These are phyloP conservation scores for Alternaria rosae DNA, from an alignment of 2,329 filamentous ascomycete genomes.

Conservation along the genomic window DNA sequence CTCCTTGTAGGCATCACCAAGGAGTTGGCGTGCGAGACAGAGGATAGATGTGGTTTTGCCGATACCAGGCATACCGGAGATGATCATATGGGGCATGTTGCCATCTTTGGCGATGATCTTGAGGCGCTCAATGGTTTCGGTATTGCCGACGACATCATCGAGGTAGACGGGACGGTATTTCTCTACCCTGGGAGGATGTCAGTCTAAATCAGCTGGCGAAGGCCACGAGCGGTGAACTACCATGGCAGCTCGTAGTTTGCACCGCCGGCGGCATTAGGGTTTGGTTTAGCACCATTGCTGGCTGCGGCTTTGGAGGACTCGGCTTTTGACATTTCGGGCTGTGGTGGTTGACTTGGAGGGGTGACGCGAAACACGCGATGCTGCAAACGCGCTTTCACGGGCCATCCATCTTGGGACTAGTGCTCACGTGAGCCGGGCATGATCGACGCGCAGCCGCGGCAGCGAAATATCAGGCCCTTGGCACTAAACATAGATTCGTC, in stretches of 20 bases:
- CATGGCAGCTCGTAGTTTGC: conserved; percentile 80
- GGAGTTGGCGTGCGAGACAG: conserved; percentile 87
- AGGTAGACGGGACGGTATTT: conserved; percentile 96
- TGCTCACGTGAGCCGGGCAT: conserved; percentile 21
- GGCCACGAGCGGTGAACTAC: conserved; percentile 53
- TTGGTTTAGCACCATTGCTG: conserved; percentile 53
- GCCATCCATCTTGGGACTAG: conserved; percentile 14
- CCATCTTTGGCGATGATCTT: conserved; percentile 99
- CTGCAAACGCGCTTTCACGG: conserved; percentile 30
- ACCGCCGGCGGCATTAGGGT: conserved; percentile 49
- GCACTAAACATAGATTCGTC: conserved; percentile 3
- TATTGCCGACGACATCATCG: conserved; percentile 97
- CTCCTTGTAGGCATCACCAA: conserved; percentile 96
- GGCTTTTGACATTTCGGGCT: conserved; percentile 54
- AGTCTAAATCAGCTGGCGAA: conserved; percentile 11
- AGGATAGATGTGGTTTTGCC: conserved; percentile 97
- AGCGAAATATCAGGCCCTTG: neutral
- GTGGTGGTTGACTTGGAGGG: conserved; percentile 24
- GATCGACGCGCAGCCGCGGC: neutral
- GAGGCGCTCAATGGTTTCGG: conserved; percentile 93
- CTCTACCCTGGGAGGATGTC: conserved; percentile 75
- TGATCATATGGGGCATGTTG: conserved; percentile 99
- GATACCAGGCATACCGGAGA: conserved; percentile 99
- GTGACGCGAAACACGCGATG: conserved; percentile 34
- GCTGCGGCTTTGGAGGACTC: conserved; percentile 59